Base-by-base conservation (phyloP, 164 flowering plant species). In the Cinnamomum micranthum region DNA sequence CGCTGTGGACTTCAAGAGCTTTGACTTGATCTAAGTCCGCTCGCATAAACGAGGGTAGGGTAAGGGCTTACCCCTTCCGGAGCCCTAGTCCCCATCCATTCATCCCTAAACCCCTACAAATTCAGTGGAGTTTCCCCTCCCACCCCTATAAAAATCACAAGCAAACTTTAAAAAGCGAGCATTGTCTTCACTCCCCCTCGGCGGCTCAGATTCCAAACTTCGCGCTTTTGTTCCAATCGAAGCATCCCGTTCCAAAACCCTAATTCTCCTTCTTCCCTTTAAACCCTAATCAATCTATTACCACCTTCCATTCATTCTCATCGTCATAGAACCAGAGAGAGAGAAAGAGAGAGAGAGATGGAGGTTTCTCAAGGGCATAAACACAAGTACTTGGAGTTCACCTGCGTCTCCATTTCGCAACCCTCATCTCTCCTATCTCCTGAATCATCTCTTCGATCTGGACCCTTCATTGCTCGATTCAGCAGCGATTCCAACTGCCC, bases 401-500 rank as follows among this genome's bases (percentile, higher is more conserved):
- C 77, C 19, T 75, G 90, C 60, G 80, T 74, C 50, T 89, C 94
- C 50, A 35, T 91, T 6, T 79, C 90, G 51, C 83, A 84, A 71
- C 84, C 86, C n/a, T 73, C 87, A 25, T 65, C 85, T 68, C 72
- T 86, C 3, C 76, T 82, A 24, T 63, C 86, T 28, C 58, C 75
- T 66, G n/a, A 50, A 47, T 19, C 65, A 50, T 24, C 72, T 50
- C 62, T 24, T 27, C 24, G 27, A 25, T 59, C 80, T 20, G 74
- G 80, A 59, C 75, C 86, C 19, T 83, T 41, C 11, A 77, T 85
- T 2, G 94, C 92, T 65, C 83, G 88, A 63, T 89, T 92, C 79
- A 41, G 73, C 71, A 66, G 70, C 64, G 87, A 76, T 60, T 75
- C 79, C 50, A 89, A 84, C 58, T 75, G 70, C 24, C 59, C 83